Evolutionary conservation across 768 basidiomycete genomes (phyloP).

Genomic region (Boletus speciosus): DNA sequence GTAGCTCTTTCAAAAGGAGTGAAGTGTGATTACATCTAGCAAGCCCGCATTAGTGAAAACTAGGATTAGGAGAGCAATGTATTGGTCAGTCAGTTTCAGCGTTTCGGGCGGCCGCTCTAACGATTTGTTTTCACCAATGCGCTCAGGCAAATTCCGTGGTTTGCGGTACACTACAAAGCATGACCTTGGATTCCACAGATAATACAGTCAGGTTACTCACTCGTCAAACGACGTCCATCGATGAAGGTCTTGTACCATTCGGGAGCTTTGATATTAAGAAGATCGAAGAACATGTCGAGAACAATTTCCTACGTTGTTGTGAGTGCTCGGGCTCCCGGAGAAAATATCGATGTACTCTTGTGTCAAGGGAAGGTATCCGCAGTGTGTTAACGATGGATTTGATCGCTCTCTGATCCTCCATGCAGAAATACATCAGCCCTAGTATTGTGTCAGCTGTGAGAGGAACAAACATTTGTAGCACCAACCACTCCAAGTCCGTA

Average conservation of each 20-base stretch:
- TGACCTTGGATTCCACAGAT: not conserved
- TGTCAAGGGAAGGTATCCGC: constrained; percentile 82
- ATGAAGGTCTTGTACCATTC: constrained; percentile 94
- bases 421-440: constrained; percentile 92
- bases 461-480: constrained; percentile 4
- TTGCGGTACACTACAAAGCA: constrained; percentile 60
- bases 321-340: constrained; percentile 3
- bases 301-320: constrained; percentile 71
- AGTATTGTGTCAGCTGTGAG: constrained; percentile 17
- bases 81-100: constrained; percentile 88
- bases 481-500: constrained; percentile 93
- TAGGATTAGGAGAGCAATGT: constrained; percentile 78
- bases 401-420: constrained; percentile 84
- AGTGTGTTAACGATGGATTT: constrained; percentile 81
- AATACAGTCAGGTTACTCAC: constrained; percentile 42
- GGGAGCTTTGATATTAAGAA: constrained; percentile 87
- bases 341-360: constrained; percentile 50
- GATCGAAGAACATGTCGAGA: constrained; percentile 90
- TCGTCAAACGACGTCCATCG: constrained; percentile 81
- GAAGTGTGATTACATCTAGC: constrained; percentile 60
- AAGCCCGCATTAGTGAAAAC: constrained; percentile 87
- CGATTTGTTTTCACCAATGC: constrained; percentile 33
- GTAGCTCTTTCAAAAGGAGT: not conserved
- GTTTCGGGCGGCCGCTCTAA: constrained; percentile 51
- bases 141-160: constrained; percentile 38